Percentiles rank a stretch among this genome's conserved stretches.
Evolutionary conservation across 768 basidiomycete genomes (phyloP).

Genomic region (Pleurotus platypus): DNA sequence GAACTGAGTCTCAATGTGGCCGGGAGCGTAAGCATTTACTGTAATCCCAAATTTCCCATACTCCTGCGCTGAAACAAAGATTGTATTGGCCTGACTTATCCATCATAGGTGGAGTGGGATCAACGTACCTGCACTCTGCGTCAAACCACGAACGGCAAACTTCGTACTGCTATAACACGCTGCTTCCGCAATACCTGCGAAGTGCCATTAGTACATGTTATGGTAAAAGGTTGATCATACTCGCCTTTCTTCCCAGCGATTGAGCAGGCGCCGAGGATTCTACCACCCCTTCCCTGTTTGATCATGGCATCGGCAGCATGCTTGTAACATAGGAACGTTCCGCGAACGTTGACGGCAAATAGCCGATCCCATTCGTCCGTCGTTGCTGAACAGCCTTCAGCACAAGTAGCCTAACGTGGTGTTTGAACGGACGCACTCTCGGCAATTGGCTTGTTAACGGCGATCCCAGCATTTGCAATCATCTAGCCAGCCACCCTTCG

Average conservation of each 20-base stretch:
- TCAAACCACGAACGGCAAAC: conserved; percentile 37
- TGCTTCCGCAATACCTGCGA: conserved; percentile 7
- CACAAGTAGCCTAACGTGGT: not conserved
- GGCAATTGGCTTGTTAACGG: conserved; percentile 12
- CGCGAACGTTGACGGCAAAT: conserved; percentile 25
- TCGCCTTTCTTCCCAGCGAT: not conserved
- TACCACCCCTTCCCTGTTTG: conserved; percentile 28
- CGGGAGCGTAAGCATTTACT: conserved; percentile 37
- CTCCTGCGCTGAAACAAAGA: conserved; percentile 22
- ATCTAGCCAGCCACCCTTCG: conserved; percentile 17
- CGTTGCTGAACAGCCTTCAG: conserved; percentile 10
- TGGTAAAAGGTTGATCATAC: no score
- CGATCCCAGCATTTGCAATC: conserved; percentile 33
- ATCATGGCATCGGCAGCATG: conserved; percentile 30
- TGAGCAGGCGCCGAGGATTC: conserved; percentile 27
- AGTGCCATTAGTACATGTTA: no score
- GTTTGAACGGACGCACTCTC: conserved; percentile 16
- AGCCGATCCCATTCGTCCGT: conserved; percentile 23
- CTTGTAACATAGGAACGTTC: conserved; percentile 28
- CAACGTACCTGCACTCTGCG: conserved; percentile 24
- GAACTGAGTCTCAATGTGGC: conserved; percentile 24
- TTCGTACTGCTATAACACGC: conserved; percentile 32
- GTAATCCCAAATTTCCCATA: conserved; percentile 29
- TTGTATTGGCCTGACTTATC: no score
- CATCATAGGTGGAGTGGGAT: not conserved